Base-by-base conservation (phyloP, 73 alveolate species). In the Blepharisma japonicum region DNA sequence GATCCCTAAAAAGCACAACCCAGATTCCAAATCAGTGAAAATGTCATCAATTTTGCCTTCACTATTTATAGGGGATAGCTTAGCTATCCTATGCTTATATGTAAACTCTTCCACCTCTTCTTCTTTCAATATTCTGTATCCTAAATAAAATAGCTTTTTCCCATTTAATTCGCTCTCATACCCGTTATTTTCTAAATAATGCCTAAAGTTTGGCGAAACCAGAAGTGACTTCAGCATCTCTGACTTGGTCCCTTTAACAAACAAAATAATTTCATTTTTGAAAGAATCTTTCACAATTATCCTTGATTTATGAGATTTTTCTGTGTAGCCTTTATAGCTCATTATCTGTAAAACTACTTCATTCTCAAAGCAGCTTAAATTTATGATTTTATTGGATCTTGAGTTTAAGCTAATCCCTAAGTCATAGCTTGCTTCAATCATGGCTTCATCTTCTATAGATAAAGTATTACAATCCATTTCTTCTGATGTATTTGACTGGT, bases 1-100 rank as follows among this genome's bases (percentile, higher is more conserved):
- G 47, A 61, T 61, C 14, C 74, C 74, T 18, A 61, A 25, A 61
- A 20, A 61, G 2, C 23, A 1, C 5, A 25, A 61, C 11, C 23
- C 46, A 14, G 14, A 14, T 25, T 61, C 74, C 18, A 61, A 18
- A 14, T 61, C 23, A 8, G 14, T 1, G 5, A 61, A 61, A 14
- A 61, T 25, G 46, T 61, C 23, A n/a, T 61, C 74, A 61, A 61
- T 39, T 61, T 39, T 61, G 11, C 74, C 74, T 61, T 61, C 47
- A 18, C 46, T n/a, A 5, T 61, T 61, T 14, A 61, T 25, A 14
- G 74, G 74, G 0, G 74, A 18, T 0, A 61, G 23, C 23, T 18
- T 8, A 61, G 74, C 39, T n/a, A 39, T 61, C 5, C 23, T n/a
- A 25, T 61, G 23, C 18, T 61, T 39, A 61, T 14, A 61, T 20